Base-by-base conservation (phyloP, 768 basidiomycete species). In the Tricholomella constricta region DNA sequence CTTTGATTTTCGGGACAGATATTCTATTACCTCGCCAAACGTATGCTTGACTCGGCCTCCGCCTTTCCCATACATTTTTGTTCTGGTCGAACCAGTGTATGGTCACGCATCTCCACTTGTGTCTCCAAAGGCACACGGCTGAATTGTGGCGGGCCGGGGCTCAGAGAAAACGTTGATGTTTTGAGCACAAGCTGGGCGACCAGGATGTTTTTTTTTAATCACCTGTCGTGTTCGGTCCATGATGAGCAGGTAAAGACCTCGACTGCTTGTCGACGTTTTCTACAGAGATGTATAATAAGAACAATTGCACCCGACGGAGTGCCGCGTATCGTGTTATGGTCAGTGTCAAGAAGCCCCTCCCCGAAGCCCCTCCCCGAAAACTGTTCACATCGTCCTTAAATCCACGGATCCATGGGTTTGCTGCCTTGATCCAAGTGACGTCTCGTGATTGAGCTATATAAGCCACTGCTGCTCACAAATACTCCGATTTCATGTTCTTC, bases 371-470 rank as follows among this genome's bases (percentile, higher is more conserved):
- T n/a, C n/a, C n/a, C n/a, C n/a, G n/a, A n/a, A n/a, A n/a, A 42
- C 22, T 17, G 20, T 41, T 42, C 29, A 19, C 26, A 27, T 31
- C 23, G 45, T 34, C 42, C 53, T n/a, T 43, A 2, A 31, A 20
- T 45, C 57, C 54, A 45, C 52, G 54, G 54, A 45, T 44, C 51
- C 57, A 58, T 23, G 52, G 42, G 38, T 45, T 36, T 17, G 8
- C 12, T 26, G 34, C 29, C 37, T 3, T 56, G 49, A 36, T 48
- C 26, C n/a, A n/a, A n/a, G n/a, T n/a, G n/a, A n/a, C n/a, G n/a
- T n/a, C n/a, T n/a, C 34, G 49, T 46, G 54, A 47, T 47, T 23
- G 50, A 51, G 35, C 12, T 27, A 50, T 32, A 36, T 29, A 15
- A 7, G 36, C 36, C 17, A 19, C 27, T 27, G n/a, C n/a, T n/a